phyloP scores from a whole-genome alignment of 352 stramenopile genomes.

The Phytophthora nicotianae region DNA sequence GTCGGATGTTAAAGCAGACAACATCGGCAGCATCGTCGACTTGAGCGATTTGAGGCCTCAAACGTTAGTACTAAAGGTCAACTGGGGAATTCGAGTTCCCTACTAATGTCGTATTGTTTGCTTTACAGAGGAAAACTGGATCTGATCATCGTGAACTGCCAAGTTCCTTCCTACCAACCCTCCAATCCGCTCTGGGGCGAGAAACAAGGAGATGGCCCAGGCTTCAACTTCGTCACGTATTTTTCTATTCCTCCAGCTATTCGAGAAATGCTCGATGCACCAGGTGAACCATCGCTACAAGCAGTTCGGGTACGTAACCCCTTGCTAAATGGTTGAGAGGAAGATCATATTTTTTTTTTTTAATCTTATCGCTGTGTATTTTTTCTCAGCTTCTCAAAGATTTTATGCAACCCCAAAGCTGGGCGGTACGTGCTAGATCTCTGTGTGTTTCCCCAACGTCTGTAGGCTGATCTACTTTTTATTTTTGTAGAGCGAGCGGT shows the following conservation, averaged over 20 bases:
- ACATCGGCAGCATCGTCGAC: constrained; percentile 74
- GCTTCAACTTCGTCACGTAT: constrained; percentile 86
- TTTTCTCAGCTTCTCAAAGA: constrained; percentile 36
- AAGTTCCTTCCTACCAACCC: constrained; percentile 83
- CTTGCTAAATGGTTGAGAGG: background rate
- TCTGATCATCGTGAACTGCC: constrained; percentile 84
- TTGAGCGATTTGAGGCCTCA: constrained; percentile 45
- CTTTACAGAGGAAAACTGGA: constrained; percentile 43
- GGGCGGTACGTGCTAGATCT: constrained; percentile 25
- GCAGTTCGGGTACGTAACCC: constrained; percentile 47
- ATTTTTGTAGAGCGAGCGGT: constrained; percentile 61
- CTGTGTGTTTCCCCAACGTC: background rate
- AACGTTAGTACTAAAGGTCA: constrained; percentile 26
- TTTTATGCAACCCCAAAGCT: constrained; percentile 47
- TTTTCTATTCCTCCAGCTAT: constrained; percentile 67
- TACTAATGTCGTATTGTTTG: background rate
- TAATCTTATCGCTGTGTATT: background rate
- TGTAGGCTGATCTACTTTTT: background rate
- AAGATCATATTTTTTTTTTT: background rate
- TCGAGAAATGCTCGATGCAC: constrained; percentile 54
- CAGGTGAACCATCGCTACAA: constrained; percentile 44
- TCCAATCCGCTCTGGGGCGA: constrained; percentile 87
- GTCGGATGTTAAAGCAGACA: constrained; percentile 76
- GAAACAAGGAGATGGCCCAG: constrained; percentile 69
- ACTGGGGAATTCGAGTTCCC: too few relatives aligned